phyloP scores from a whole-genome alignment of 768 basidiomycete genomes.

The Scleroderma citrinum region DNA sequence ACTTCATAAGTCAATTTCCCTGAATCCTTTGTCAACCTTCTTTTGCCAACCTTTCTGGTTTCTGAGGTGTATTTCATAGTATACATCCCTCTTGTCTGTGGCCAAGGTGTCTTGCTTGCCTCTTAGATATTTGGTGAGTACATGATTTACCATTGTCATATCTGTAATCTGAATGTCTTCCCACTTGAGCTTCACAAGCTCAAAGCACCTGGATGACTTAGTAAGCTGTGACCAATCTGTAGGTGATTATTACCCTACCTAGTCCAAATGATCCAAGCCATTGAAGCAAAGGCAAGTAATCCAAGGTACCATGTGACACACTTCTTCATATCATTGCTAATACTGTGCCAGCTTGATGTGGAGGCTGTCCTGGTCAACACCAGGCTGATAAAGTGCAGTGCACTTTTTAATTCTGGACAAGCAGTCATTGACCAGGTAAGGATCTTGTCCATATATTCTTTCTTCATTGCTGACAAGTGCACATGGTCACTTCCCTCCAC shows the following conservation, averaged over 20 bases:
- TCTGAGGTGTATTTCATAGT: no score
- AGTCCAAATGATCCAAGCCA: not conserved
- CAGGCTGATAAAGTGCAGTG: not conserved
- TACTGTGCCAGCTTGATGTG: no score
- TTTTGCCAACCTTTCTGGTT: no score
- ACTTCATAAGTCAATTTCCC: no score
- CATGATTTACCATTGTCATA: not conserved
- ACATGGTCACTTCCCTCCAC: conserved; percentile 15
- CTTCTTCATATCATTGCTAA: not conserved
- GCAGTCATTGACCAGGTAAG: not conserved
- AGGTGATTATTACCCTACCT: not conserved
- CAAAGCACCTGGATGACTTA: conserved; percentile 22
- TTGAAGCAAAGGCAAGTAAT: not conserved
- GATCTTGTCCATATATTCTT: not conserved
- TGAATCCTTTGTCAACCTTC: no score
- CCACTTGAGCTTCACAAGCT: conserved; percentile 21
- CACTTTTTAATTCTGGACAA: not conserved
- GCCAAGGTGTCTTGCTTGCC: no score
- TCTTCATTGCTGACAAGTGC: conserved; percentile 25
- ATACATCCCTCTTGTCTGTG: no score
- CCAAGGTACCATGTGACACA: not conserved
- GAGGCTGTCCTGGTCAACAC: no score
- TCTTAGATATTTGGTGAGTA: conserved; percentile 3
- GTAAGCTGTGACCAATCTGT: not conserved
- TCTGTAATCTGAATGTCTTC: conserved; percentile 16